phyloP scores from a whole-genome alignment of 1,284 basidiomycete species.

The Hypsizygus ulmarius region DNA sequence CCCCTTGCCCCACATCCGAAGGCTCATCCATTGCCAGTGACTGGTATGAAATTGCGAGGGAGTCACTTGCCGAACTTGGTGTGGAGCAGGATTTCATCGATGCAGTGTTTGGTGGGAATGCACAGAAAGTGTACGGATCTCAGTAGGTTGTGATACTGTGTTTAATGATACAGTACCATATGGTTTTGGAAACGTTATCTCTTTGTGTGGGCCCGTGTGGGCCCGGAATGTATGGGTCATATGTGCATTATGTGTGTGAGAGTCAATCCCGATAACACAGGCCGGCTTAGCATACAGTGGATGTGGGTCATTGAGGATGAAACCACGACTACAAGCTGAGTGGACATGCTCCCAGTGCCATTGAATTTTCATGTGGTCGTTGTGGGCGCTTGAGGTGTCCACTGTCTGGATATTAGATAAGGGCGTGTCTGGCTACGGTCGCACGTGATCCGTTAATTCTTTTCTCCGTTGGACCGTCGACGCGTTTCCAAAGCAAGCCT shows the following conservation, averaged over 20 bases:
- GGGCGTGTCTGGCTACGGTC: too few species aligned
- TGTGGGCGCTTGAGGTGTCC: too few species aligned
- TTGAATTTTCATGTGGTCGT: not conserved
- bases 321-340: not conserved
- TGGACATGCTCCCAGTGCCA: not conserved
- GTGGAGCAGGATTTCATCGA: constrained; percentile 77
- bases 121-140: constrained; percentile 56
- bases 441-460: too few species aligned
- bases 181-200: not conserved
- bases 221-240: too few species aligned
- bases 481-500: constrained; percentile 1
- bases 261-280: too few species aligned
- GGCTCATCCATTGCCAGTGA: constrained; percentile 50
- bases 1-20: constrained; percentile 45
- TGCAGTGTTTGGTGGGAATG: constrained; percentile 68
- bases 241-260: too few species aligned
- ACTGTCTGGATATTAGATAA: too few species aligned
- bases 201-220: not conserved
- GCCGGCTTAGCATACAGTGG: too few species aligned
- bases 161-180: not conserved
- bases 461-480: not conserved
- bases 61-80: constrained; percentile 79
- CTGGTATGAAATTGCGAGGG: constrained; percentile 83
- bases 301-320: not conserved
- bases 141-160: not conserved